Evolutionary conservation across 1,139 yeast genomes (phyloP), one percentile per base, ranked within the genome.

Genomic region (Saccharomyces hybrid): DNA sequence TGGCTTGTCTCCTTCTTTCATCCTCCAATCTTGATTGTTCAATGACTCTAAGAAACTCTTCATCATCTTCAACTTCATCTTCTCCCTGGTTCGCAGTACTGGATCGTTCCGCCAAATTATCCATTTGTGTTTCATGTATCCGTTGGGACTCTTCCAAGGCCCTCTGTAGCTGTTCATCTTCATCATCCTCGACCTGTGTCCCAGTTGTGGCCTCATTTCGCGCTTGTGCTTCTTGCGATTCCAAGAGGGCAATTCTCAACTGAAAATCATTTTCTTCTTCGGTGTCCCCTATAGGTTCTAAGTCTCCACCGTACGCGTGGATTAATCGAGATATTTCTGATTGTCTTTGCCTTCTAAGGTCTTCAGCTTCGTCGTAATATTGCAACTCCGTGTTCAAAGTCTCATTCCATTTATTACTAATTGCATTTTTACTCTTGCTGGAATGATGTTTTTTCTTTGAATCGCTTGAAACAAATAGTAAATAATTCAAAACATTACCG

Each of bases 221-320:
- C 1, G 57, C 52, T 52, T 65, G 61, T 14, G 56, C 50, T 1
- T 58, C 52, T 52, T 66, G 62, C n/a, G 73, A 70, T 54, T 70
- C 73, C 69, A 73, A 67, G 59, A 77, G 52, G 0, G 80, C 80
- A 58, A 75, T 74, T 53, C 71, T 68, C 49, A 76, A 56, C 57
- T 75, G 78, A 28, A 76, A 71, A 42, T 76, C 78, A 47, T 77
- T 79, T 19, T 73, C 73, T 51, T 75, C 59, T 3, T 52, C 55
- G n/a, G 38, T 19, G 24, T 31, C 31, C 14, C 14, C 14, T 12
- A 14, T 9, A 21, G n/a, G 7, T 14, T 44, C 64, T 26, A 70
- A 59, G 52, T 70, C 73, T 12, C 72, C 73, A 53, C 69, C 67
- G 57, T 68, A 71, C 31, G 62, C 59, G 44, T 61, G 59, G 29